A percentile compares a stretch with the other conserved stretches of the same genome.
These are phyloP conservation scores for Pseudocercospora musae DNA, from an alignment of 2,329 filamentous ascomycete species.

Conservation along the genomic window DNA sequence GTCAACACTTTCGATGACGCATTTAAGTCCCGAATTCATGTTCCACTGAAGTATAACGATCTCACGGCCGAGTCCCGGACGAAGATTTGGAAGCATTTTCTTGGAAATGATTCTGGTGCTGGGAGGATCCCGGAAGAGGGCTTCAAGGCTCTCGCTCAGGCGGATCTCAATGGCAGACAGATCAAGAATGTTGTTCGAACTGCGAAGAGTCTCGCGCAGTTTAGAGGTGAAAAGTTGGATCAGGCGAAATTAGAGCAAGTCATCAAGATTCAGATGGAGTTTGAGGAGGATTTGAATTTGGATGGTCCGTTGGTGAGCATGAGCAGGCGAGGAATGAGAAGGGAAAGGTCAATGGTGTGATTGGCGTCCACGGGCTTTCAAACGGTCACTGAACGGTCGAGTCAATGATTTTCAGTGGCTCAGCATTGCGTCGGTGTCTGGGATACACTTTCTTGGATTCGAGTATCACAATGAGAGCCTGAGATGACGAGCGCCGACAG, in stretches of 20 bases:
- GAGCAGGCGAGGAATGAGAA: background rate
- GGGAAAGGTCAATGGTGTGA: constrained; percentile 3
- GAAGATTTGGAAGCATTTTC: constrained; percentile 29
- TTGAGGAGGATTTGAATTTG: constrained; percentile 27
- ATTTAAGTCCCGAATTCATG: constrained; percentile 39
- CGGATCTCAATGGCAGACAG: constrained; percentile 31
- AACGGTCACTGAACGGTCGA: background rate
- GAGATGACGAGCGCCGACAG: background rate
- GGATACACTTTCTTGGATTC: too few relatives aligned
- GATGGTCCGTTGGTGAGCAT: background rate
- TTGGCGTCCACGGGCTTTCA: background rate
- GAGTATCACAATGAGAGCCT: too few relatives aligned
- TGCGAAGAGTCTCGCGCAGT: constrained; percentile 28
- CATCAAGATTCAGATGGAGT: constrained; percentile 28
- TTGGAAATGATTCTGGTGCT: constrained; percentile 12
- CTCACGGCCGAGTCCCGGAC: constrained; percentile 23
- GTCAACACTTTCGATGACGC: constrained; percentile 37
- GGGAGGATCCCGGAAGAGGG: constrained; percentile 21
- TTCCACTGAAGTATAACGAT: constrained; percentile 31
- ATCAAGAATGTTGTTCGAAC: constrained; percentile 33
- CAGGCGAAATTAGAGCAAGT: constrained; percentile 27
- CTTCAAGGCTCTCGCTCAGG: constrained; percentile 21
- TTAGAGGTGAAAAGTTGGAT: constrained; percentile 23
- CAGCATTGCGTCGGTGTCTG: background rate
- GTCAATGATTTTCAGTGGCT: too few relatives aligned